Percentiles rank a stretch among this genome's conserved stretches.
Conservation (phyloP, 148 eudicot genomes). For the Cornus controversa region DNA sequence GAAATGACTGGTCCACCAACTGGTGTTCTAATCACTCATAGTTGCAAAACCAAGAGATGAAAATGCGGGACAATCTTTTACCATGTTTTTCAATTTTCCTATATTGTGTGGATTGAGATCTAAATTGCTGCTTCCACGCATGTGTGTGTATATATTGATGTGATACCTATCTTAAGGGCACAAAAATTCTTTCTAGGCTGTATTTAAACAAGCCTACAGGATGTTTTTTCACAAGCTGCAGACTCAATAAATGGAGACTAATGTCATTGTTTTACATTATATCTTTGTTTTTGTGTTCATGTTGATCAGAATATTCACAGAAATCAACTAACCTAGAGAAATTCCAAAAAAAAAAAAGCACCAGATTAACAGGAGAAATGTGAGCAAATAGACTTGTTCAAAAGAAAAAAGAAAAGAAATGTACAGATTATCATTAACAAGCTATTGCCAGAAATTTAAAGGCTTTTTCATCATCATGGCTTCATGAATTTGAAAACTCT, state of each 20-base stretch:
- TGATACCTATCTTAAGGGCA: too few species aligned
- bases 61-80: neutral
- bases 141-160: neutral
- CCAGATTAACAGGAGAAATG: neutral
- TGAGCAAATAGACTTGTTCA: neutral
- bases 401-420: too few species aligned
- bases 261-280: neutral
- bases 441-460: neutral
- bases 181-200: neutral
- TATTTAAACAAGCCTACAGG: neutral
- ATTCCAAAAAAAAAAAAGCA: too few species aligned
- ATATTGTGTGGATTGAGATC: neutral
- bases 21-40: slow-evolving; percentile 52
- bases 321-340: too few species aligned
- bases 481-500: neutral
- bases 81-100: neutral
- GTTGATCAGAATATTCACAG: too few species aligned
- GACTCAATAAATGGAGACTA: neutral
- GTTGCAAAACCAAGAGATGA: slow-evolving; percentile 70
- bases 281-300: neutral
- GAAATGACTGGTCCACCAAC: slow-evolving; percentile 84
- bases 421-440: neutral
- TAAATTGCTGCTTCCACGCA: neutral
- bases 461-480: neutral
- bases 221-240: neutral